A percentile compares a stretch with the other conserved stretches of the same genome.
Conservation (phyloP, 208 protist species). For the Crithidia thermophila region DNA sequence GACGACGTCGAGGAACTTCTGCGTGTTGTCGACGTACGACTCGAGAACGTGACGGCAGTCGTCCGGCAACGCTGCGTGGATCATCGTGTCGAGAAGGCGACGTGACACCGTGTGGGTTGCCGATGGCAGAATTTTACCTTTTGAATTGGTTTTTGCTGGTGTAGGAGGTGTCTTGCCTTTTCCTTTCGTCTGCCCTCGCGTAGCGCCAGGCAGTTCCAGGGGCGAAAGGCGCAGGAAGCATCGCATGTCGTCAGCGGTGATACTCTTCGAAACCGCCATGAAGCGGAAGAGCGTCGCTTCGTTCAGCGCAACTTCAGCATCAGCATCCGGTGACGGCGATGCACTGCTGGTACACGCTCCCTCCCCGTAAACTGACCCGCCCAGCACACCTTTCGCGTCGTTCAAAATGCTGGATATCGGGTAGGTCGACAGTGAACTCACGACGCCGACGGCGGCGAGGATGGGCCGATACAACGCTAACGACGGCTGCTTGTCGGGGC, state of each 20-base stretch:
- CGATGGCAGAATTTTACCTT: too few species aligned
- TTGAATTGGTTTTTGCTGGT: neutral
- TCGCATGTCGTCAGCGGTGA: conserved; percentile 48
- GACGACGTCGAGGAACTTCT: conserved; percentile 55
- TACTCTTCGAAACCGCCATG: conserved; percentile 34
- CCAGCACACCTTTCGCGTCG: conserved; percentile 45
- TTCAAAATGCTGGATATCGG: conserved; percentile 54
- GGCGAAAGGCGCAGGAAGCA: conserved; percentile 53
- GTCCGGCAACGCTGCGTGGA: conserved; percentile 44
- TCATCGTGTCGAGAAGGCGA: conserved; percentile 43
- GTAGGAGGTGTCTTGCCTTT: neutral
- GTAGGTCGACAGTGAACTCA: conserved; percentile 53
- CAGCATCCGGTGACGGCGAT: neutral
- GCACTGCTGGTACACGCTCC: too few species aligned
- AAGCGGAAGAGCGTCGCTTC: conserved; percentile 57
- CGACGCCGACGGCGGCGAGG: conserved; percentile 36
- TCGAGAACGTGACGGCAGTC: conserved; percentile 58
- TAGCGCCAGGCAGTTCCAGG: neutral
- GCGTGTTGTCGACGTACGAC: conserved; percentile 53
- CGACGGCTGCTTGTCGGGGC: conserved; percentile 42
- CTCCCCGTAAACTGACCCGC: neutral
- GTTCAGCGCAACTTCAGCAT: neutral
- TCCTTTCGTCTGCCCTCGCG: neutral
- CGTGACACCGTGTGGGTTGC: too few species aligned
- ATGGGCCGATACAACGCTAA: conserved; percentile 47